Base-by-base conservation (phyloP, 345 rosid genomes). In the Arabis alpina region DNA sequence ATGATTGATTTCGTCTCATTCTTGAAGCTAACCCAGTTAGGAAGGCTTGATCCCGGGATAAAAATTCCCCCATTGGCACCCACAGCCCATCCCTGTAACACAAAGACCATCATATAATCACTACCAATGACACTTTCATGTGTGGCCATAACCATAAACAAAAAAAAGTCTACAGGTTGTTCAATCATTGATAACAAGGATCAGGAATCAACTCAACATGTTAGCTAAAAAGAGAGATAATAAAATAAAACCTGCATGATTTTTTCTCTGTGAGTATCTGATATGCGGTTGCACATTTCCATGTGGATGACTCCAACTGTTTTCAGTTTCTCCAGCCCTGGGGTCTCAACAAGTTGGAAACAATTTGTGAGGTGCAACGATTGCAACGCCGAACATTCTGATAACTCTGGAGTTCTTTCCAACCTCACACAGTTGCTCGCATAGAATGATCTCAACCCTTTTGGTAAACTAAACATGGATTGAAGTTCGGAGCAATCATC, bases 201-300 rank as follows among this genome's bases (percentile, higher is more conserved):
- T 40, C 19, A 27, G 30, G 24, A 57, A 64, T 5, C 34, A 12
- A 15, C 5, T 19, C 5, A 16, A 19, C 19, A 43, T 11, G 19
- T 32, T 30, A 32, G 2, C 6, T n/a, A 1, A 30, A 23, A 16
- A 54, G 44, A 54, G 13, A 16, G 32, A n/a, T 19, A 30, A 15
- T 32, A 36, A 0, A 36, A 25, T 8, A 48, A 6, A 10, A 59
- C 74, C 74, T 70, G 59, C 67, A 70, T 70, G 53, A 70, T 60
- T 5, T 3, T 60, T 30, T 51, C 67, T 51, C 34, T 3, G n/a
- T 41, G 3, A 10, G 50, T 4, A 54, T 1, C 28, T 36, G 76
- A 1, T 10, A 72, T 37, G 5, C 39, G 9, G 32, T 10, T 72
- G 64, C 76, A 72, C 76, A 54, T 72, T 62, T 72, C 76, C 70